Evolutionary conservation across 1,284 basidiomycete genomes (phyloP), one percentile per base, ranked within the genome.

Genomic region (Tylopilus sp.): DNA sequence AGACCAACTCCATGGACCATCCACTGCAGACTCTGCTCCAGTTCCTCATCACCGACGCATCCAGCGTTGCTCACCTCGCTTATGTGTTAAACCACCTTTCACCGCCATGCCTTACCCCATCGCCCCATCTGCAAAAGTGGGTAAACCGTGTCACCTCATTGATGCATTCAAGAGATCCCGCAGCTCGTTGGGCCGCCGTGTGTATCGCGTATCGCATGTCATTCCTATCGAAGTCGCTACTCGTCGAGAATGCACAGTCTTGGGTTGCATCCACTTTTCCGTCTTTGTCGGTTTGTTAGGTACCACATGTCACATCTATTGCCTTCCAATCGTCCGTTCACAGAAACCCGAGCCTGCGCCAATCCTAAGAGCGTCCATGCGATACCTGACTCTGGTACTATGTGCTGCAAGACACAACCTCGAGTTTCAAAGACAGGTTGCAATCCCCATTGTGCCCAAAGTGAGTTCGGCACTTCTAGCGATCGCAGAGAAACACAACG

Each of bases 341-440:
- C 73, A 88, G 86, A 88, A 77, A 79, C 76, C 75, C 55, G 86
- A 90, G 67, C 71, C 81, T 9, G 21, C 67, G 1, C 79, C 84
- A 28, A 74, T 74, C 12, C 53, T 81, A 29, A 86, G 79, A 60
- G 79, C 77, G 4, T 72, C 79, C 10, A 76, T 86, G 23, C 73
- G 81, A 38, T 78, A 89, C n/a, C 55, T 86, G 47, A 65, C 74
- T 40, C 67, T 72, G 29, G 74, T 90, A 10, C 84, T 89, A 57
- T 77, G 55, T 26, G 67, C 67, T 41, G 79, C 83, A 4, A 71
- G 68, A 26, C 77, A 81, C 58, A 71, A 80, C 23, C 70, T 79
- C 21, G 89, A 91, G 65, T 90, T 88, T 61, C 86, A 89, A 61
- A 73, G 89, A 59, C 87, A 89, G 64, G 71, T 90, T 2, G 79